Percentiles rank a stretch among this genome's conserved stretches.
Evolutionary conservation across 371 early-diverging fungal genomes (phyloP).

Genomic region (Actinomortierella wolfii): DNA sequence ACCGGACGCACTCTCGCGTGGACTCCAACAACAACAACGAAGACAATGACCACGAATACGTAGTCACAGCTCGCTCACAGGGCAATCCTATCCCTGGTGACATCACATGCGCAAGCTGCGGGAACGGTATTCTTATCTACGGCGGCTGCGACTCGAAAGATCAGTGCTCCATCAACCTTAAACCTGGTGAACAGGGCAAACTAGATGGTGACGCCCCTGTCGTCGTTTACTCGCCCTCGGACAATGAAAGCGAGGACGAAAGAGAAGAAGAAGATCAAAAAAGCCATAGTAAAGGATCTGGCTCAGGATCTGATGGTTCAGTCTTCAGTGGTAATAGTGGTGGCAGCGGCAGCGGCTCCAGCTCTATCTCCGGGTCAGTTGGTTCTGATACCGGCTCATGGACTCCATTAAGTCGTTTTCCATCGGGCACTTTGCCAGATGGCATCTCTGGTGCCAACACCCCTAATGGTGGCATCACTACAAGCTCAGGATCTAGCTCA

Average conservation of each 20-base stretch:
- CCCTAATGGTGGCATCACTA: not conserved
- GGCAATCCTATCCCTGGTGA: slow-evolving; percentile 18
- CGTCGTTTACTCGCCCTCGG: slow-evolving; percentile 19
- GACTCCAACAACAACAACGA: no score
- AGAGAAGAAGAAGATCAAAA: slow-evolving; percentile 11
- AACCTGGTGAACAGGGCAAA: slow-evolving; percentile 13
- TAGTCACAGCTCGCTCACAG: slow-evolving; percentile 19
- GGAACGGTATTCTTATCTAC: slow-evolving; percentile 28
- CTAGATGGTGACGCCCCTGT: slow-evolving; percentile 20
- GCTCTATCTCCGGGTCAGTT: not conserved
- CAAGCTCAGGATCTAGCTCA: not conserved
- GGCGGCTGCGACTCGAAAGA: slow-evolving; percentile 34
- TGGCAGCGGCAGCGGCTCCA: slow-evolving; percentile 1
- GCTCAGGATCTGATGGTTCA: not conserved
- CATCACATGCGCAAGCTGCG: slow-evolving; percentile 37
- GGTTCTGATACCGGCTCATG: not conserved
- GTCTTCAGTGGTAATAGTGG: not conserved
- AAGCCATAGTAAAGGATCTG: not conserved
- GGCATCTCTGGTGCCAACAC: no score
- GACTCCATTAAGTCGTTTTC: no score
- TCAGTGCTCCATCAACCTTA: slow-evolving; percentile 27
- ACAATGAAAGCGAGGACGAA: slow-evolving; percentile 9
- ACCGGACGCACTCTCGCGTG: slow-evolving; percentile 11
- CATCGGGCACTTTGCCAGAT: no score
- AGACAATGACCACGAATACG: slow-evolving; percentile 10